phyloP scores from a whole-genome alignment of 495 filamentous ascomycete genomes.

The Penicillium atrosanguineum region DNA sequence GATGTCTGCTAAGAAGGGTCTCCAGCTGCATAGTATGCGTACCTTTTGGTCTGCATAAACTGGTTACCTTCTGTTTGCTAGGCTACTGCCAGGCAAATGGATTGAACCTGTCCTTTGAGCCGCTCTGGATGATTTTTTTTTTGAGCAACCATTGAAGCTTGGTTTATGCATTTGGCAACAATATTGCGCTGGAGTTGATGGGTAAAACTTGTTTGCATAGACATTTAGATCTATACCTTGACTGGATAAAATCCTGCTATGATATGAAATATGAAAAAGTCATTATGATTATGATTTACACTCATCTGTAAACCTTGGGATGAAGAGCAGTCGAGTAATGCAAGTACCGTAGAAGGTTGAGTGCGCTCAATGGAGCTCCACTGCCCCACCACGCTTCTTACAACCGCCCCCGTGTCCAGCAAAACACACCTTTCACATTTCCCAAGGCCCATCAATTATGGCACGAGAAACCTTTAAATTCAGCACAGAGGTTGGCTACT shows the following conservation, averaged over 20 bases:
- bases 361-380: background rate
- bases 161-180: background rate
- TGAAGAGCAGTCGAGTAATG: background rate
- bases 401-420: background rate
- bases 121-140: background rate
- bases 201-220: background rate
- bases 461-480: slow-evolving; percentile 21
- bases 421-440: background rate
- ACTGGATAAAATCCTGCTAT: background rate
- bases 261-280: background rate
- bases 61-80: background rate
- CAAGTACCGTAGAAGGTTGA: background rate
- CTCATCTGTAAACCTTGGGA: background rate
- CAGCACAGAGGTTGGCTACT: slow-evolving; percentile 62
- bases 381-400: background rate
- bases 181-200: background rate
- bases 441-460: background rate
- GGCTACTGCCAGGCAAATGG: background rate
- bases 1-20: slow-evolving; percentile 14
- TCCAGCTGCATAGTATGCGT: background rate
- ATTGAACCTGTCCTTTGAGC: background rate
- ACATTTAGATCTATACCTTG: background rate
- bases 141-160: background rate
- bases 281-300: background rate
- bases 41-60: background rate